Percentiles rank a stretch among this genome's conserved stretches.
Evolutionary conservation across 441 rosid species (phyloP).

Genomic region (Biscutella laevigata): DNA sequence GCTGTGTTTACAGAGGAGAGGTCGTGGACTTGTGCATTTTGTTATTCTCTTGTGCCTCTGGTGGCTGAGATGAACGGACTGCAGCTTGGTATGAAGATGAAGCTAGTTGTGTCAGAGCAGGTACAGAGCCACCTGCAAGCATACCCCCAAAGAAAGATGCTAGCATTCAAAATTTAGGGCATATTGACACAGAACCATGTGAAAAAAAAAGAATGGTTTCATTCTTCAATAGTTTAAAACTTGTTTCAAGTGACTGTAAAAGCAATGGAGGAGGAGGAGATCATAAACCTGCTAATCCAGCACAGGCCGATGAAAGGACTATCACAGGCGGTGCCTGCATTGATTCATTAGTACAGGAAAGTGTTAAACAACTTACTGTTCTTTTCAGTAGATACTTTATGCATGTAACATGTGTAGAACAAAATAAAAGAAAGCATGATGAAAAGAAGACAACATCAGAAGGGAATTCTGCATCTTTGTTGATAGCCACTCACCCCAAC

Average conservation of each 20-base stretch:
- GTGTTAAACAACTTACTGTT: not conserved
- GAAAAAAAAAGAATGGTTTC: not conserved
- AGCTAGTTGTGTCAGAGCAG: conserved; percentile 69
- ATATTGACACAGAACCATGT: conserved; percentile 1
- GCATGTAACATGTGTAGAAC: not conserved
- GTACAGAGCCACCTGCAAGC: conserved; percentile 71
- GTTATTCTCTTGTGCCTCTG: conserved; percentile 8
- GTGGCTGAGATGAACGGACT: conserved; percentile 33
- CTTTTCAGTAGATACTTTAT: not conserved
- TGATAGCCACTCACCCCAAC: conserved; percentile 70
- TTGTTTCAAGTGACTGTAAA: not conserved
- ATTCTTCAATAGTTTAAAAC: not conserved
- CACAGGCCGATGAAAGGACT: conserved; percentile 84
- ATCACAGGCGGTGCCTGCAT: conserved; percentile 88
- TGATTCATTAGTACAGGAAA: not conserved
- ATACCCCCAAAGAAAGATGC: not conserved
- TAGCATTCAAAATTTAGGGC: not conserved
- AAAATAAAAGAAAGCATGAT: no score
- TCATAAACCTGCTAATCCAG: conserved; percentile 69
- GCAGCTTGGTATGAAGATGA: conserved; percentile 77
- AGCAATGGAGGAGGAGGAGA: not conserved
- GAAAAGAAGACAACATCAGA: not conserved
- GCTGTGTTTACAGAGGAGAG: conserved; percentile 19
- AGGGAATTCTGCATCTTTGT: not conserved
- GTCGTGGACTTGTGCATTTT: conserved; percentile 22